Evolutionary conservation across 2,329 filamentous ascomycete genomes (phyloP).

Genomic region (Fusarium armeniacum): DNA sequence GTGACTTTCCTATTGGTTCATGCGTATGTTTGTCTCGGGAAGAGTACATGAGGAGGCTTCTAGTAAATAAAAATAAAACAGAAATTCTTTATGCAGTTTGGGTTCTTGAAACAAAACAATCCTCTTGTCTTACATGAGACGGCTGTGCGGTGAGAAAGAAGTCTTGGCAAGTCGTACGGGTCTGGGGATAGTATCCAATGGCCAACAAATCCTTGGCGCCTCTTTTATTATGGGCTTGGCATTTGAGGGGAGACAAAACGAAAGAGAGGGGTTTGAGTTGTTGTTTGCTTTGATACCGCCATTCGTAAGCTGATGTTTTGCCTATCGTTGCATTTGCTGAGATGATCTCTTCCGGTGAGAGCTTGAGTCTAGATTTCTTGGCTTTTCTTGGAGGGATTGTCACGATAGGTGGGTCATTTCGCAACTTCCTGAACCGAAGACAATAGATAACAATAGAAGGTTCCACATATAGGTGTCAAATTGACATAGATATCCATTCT

Average conservation of each 20-base stretch:
- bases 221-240: conserved; percentile 18
- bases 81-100: not conserved
- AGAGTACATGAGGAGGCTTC: not conserved
- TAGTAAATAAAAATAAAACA: not conserved
- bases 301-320: conserved; percentile 6
- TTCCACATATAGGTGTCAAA: not conserved
- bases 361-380: conserved; percentile 4
- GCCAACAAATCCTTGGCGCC: conserved; percentile 15
- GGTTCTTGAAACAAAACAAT: not conserved
- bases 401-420: not conserved
- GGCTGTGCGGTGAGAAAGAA: conserved; percentile 21
- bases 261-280: not conserved
- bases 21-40: conserved; percentile 11
- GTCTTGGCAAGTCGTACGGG: conserved; percentile 25
- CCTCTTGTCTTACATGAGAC: not conserved
- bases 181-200: conserved; percentile 14
- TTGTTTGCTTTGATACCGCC: not conserved
- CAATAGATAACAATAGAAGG: not conserved
- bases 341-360: conserved; percentile 1
- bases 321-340: conserved; percentile 1
- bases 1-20: conserved; percentile 1
- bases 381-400: not conserved
- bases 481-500: not conserved
- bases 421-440: not conserved
- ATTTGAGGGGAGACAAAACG: not conserved